Percentiles rank a stretch among this genome's conserved stretches.
Conservation (phyloP, 2,329 filamentous ascomycete species). For the Cercospora sp. region DNA sequence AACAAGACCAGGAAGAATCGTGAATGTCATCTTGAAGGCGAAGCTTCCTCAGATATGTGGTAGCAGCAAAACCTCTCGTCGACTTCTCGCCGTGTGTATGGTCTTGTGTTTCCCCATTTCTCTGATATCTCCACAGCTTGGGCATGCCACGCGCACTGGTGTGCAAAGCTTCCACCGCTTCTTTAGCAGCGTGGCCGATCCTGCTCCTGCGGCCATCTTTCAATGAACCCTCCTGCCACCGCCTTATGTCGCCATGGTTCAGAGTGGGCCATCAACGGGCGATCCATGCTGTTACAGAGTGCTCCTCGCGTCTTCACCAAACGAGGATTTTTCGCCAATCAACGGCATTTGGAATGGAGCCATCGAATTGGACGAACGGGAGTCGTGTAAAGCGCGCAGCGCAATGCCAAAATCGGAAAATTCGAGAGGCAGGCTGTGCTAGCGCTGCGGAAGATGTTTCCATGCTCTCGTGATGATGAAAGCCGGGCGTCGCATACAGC, state of each 20-base stretch:
- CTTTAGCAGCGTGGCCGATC: constrained; percentile 7
- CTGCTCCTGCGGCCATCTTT: constrained; percentile 15
- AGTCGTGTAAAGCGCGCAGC: constrained; percentile 11
- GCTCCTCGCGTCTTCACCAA: constrained; percentile 10
- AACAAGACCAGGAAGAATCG: constrained; percentile 8
- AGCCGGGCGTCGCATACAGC: constrained; percentile 12
- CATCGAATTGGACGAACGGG: background rate
- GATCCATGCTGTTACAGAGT: constrained; percentile 16
- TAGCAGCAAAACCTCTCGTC: constrained; percentile 10
- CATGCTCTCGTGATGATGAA: background rate
- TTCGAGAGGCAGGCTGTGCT: background rate
- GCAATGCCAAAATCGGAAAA: constrained; percentile 2
- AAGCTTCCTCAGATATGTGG: constrained; percentile 14
- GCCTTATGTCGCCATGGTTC: constrained; percentile 8
- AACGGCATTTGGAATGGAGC: constrained; percentile 8
- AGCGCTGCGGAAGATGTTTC: background rate
- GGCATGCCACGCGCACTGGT: constrained; percentile 21
- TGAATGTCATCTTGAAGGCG: constrained; percentile 15
- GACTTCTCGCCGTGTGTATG: constrained; percentile 5
- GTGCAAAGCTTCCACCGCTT: constrained; percentile 22
- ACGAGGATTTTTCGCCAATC: constrained; percentile 6
- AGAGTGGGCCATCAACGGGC: constrained; percentile 10
- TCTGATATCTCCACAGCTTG: constrained; percentile 19
- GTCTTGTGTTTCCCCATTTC: constrained; percentile 25
- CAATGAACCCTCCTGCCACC: constrained; percentile 24